Base-by-base conservation (phyloP, 1,139 yeast genomes). In the Suhomyces coccinellae region DNA sequence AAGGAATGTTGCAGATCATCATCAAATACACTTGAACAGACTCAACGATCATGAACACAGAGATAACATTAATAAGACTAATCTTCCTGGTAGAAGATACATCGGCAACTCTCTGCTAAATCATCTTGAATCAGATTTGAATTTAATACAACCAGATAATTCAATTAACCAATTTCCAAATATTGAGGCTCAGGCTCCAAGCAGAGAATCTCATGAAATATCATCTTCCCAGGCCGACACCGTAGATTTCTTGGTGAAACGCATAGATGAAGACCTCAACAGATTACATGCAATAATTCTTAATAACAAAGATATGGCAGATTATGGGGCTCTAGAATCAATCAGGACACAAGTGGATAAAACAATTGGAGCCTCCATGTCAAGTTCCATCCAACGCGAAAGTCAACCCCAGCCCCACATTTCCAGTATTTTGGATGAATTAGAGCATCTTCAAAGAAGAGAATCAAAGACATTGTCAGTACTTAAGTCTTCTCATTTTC, bases 271-370 rank as follows among this genome's bases (percentile, higher is more conserved):
- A 7, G 41, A 36, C 11, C 33, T 45, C 22, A 41, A 36, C 17
- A 26, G 35, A 12, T 17, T 45, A 7, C 39, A 35, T 16, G 20
- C 28, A 3, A 28, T 41, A 15, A 30, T 45, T 6, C 26, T 24
- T 7, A 38, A 39, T 9, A 26, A 36, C 3, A 32, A 28, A n/a
- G 40, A 33, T 24, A 28, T 14, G 5, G 16, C 36, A 10, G 45
- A 45, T 26, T 16, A 34, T 13, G 33, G 33, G 5, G 13, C 39
- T 6, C 34, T 45, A 2, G 47, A 46, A 17, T 36, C 49, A 38
- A 50, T 48, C 35, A 41, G 40, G 39, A 31, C 44, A n/a, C 48
- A 50, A 32, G 42, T 37, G 16, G 42, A 44, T 27, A 38, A 44
- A 38, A 34, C 41, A 14, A 26, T 44, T 10, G 44, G 40, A 4